Percentiles rank a stretch among this genome's conserved stretches.
Evolutionary conservation across 2,329 filamentous ascomycete genomes (phyloP).

Genomic region (Fusarium pseudograminearum): DNA sequence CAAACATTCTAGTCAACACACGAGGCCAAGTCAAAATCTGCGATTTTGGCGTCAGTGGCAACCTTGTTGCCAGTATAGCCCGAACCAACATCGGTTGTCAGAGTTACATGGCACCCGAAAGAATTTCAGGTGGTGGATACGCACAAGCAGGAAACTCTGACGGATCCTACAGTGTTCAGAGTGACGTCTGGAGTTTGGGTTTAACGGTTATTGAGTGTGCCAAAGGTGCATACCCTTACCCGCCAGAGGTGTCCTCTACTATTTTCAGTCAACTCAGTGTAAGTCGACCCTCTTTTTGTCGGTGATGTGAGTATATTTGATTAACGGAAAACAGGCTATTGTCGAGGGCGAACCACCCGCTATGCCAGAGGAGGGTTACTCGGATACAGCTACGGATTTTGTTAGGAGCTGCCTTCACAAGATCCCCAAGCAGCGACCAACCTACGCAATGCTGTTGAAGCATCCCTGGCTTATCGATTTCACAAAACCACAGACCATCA

Average conservation of each 20-base stretch:
- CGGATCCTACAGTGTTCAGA: constrained; percentile 96
- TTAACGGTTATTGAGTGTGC: constrained; percentile 96
- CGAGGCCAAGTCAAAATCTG: constrained; percentile 96
- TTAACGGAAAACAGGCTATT: constrained; percentile 76
- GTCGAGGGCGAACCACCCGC: constrained; percentile 96
- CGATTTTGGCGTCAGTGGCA: constrained; percentile 97
- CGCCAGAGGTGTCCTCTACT: constrained; percentile 96
- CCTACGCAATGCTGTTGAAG: constrained; percentile 87
- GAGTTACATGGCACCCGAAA: constrained; percentile 98
- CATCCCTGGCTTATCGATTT: constrained; percentile 88
- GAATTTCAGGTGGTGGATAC: constrained; percentile 88
- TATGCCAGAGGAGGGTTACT: constrained; percentile 83
- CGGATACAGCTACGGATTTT: constrained; percentile 84
- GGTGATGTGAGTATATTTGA: background rate
- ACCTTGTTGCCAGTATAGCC: constrained; percentile 95
- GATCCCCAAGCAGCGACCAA: constrained; percentile 90
- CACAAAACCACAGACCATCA: constrained; percentile 79
- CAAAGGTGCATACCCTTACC: constrained; percentile 93
- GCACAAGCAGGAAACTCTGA: constrained; percentile 75
- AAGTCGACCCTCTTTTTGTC: constrained; percentile 59
- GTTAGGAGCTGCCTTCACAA: constrained; percentile 93
- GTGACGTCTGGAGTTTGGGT: constrained; percentile 96
- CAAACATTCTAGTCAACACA: constrained; percentile 95
- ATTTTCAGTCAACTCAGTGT: constrained; percentile 98
- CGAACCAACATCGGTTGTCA: constrained; percentile 99